These are phyloP conservation scores for Handroanthus guayacan DNA, from an alignment of 257 asterid species.

Conservation along the genomic window DNA sequence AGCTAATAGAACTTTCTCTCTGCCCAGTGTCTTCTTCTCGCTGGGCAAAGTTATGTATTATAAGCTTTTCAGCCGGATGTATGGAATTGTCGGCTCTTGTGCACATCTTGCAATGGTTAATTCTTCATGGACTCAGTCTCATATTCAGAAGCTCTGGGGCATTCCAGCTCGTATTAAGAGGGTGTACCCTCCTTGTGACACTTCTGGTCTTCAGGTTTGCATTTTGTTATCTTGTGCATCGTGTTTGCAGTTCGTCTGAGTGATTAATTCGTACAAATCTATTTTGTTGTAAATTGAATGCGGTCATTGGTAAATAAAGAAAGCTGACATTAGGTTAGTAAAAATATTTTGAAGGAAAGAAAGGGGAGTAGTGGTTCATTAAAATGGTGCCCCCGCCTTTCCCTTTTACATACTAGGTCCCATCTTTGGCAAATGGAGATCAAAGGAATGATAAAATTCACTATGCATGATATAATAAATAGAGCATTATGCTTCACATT, in stretches of 20 bases:
- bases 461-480: not conserved
- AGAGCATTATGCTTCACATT: conserved; percentile 2
- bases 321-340: not conserved
- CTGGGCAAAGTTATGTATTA: conserved; percentile 77
- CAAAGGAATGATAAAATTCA: not conserved
- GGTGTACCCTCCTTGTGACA: conserved; percentile 96
- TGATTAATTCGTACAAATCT: not conserved
- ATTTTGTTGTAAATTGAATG: conserved; percentile 8
- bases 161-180: conserved; percentile 73
- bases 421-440: conserved; percentile 25
- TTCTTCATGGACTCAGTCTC: conserved; percentile 94
- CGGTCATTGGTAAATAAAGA: conserved; percentile 2
- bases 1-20: conserved; percentile 39
- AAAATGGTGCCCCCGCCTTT: not conserved
- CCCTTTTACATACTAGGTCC: not conserved
- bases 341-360: not conserved
- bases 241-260: conserved; percentile 4
- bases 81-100: conserved; percentile 84
- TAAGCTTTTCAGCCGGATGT: conserved; percentile 82
- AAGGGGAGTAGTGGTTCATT: not conserved
- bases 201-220: conserved; percentile 87
- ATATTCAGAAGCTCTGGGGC: conserved; percentile 92
- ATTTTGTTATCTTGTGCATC: conserved; percentile 20
- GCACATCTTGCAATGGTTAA: conserved; percentile 93
- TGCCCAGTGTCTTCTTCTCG: conserved; percentile 69